phyloP scores from a whole-genome alignment of 2,329 filamentous ascomycete genomes.

The Venturia effusa region DNA sequence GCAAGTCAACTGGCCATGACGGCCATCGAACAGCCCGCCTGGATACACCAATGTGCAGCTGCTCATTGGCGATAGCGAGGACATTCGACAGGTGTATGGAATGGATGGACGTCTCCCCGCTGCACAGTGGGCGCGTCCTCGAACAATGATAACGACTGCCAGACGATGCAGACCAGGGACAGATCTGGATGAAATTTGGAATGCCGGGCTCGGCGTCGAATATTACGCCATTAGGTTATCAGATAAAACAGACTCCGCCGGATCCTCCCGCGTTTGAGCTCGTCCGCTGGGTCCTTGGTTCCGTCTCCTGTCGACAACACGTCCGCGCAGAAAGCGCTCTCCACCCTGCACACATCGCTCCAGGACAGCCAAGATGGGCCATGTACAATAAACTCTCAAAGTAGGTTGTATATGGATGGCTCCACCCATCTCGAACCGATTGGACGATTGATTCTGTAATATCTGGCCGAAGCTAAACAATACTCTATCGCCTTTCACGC shows the following conservation, averaged over 20 bases:
- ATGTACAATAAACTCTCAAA: background rate
- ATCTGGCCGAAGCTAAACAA: slow-evolving; percentile 1
- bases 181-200: background rate
- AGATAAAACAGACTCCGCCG: background rate
- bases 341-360: background rate
- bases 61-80: background rate
- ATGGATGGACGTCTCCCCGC: background rate
- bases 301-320: background rate
- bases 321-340: background rate
- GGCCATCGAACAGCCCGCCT: background rate
- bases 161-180: background rate
- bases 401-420: background rate
- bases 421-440: background rate
- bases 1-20: background rate
- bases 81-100: background rate
- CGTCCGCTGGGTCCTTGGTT: background rate
- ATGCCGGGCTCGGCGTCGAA: background rate
- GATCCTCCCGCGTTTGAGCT: background rate
- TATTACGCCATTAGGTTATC: background rate
- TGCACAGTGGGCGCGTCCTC: slow-evolving; percentile 1
- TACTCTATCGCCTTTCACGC: slow-evolving; percentile 7
- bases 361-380: background rate
- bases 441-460: background rate
- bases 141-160: background rate
- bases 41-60: background rate